A percentile compares a stretch with the other conserved stretches of the same genome.
Conservation (phyloP, 2,329 filamentous ascomycete genomes). For the Paraphaeosphaeria minitans region DNA sequence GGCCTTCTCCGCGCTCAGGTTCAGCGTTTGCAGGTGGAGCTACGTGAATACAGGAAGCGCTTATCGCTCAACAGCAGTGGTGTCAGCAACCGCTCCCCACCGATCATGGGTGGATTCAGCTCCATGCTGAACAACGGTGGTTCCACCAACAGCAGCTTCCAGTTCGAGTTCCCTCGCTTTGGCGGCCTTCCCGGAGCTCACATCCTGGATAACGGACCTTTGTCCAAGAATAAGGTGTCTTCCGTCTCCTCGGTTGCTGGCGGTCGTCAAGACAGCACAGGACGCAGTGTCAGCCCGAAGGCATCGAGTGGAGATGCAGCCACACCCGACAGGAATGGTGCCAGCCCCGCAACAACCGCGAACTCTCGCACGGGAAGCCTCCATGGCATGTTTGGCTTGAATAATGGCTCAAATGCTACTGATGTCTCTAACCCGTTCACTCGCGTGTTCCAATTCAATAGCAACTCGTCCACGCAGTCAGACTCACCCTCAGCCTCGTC, state of each 20-base stretch:
- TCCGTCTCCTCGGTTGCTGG: slow-evolving; percentile 30
- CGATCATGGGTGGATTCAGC: slow-evolving; percentile 52
- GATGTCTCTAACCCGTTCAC: slow-evolving; percentile 51
- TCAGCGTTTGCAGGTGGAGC: slow-evolving; percentile 81
- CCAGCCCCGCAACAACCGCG: slow-evolving; percentile 45
- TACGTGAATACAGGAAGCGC: slow-evolving; percentile 89
- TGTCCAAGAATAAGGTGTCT: slow-evolving; percentile 38
- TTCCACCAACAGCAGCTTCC: slow-evolving; percentile 78
- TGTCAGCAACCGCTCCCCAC: slow-evolving; percentile 54
- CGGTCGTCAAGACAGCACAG: slow-evolving; percentile 41
- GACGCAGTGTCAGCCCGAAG: slow-evolving; percentile 45
- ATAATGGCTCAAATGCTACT: slow-evolving; percentile 39
- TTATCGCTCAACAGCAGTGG: slow-evolving; percentile 65
- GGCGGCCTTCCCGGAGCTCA: slow-evolving; percentile 69
- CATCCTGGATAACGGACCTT: slow-evolving; percentile 56
- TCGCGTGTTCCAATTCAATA: slow-evolving; percentile 59
- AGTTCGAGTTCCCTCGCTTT: slow-evolving; percentile 96
- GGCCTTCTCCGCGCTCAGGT: slow-evolving; percentile 82
- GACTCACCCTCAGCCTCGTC: slow-evolving; percentile 59
- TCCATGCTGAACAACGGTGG: slow-evolving; percentile 58
- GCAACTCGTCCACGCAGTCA: slow-evolving; percentile 52
- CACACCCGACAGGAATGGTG: slow-evolving; percentile 34
- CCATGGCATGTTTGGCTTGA: slow-evolving; percentile 32
- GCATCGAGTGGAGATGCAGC: slow-evolving; percentile 31
- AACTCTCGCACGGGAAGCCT: slow-evolving; percentile 44